Evolutionary conservation across 2,329 filamentous ascomycete species (phyloP), one percentile per base, ranked within the genome.

Genomic region (Fusarium sp.): DNA sequence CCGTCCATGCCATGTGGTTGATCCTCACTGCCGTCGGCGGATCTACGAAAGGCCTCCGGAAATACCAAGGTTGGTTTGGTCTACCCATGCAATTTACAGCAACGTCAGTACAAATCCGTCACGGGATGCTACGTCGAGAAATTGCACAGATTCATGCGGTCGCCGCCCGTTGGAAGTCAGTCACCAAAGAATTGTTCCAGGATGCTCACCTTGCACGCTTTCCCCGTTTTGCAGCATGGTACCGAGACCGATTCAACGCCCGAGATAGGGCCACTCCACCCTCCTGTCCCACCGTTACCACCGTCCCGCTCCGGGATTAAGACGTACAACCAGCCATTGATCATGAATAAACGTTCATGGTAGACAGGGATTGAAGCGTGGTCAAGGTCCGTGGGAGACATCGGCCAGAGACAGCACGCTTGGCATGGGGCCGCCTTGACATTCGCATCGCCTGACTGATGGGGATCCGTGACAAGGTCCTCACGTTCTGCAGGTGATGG

Each of bases 281-380:
- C 63, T 13, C 11, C 11, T 11, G 2, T 14, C 18, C 64, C 73
- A 74, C 73, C 71, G 73, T 67, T 65, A 58, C 66, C 71, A 72
- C 73, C 73, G 61, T 58, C 54, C 58, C 54, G 55, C 56, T 56
- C 70, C 57, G 49, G 62, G 59, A 60, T 69, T 33, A 29, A 64
- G 34, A 29, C 60, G 31, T 53, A 64, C 51, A 50, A 57, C 67
- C 62, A 58, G 34, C 58, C 67, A 70, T 20, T 58, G 58, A 62
- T 62, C 63, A 23, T 38, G 36, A 46, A 54, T 16, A 56, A 62
- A 60, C 49, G 55, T 44, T 58, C 14, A 27, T 42, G 54, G 40
- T 13, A 6, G 23, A 23, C 60, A 57, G 42, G 60, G 60, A 34
- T 33, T n/a, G 13, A 18, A 18, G 29, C 16, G 27, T 14, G 33